Evolutionary conservation across 345 rosid species (phyloP), one percentile per base, ranked within the genome.

Genomic region (Gossypium longicalyx): DNA sequence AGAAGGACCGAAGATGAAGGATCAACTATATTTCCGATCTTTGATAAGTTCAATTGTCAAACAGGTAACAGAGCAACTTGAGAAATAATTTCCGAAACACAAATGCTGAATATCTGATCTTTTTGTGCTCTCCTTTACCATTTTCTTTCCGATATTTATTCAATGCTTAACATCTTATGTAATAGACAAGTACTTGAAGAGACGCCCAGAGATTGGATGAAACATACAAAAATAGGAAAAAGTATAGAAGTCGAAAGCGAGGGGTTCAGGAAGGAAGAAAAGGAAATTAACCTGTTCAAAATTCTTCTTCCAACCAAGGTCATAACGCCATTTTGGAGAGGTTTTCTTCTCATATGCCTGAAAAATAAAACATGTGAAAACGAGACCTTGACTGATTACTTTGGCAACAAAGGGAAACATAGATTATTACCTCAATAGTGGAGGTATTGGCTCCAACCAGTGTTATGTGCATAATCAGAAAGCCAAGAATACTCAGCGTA

Each of bases 291-390:
- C 97, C 93, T 92, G 95, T 79, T 90, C 90, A 80, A 87, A 87
- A 77, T 92, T 92, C 69, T 77, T 80, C 85, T 78, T 92, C 70
- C 97, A 82, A 77, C 97, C 95, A 75, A 89, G 89, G 81, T 92
- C 87, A 73, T 86, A 90, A n/a, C 81, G 88, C 95, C 93, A 90
- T 65, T 87, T 89, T 38, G 86, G 86, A 53, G 84, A 43, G 68
- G 83, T 79, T 79, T 85, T 85, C 83, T 86, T 92, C 83, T 92
- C 97, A 80, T 89, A 92, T 44, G 95, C 95, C 97, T 92, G 80
- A 68, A 48, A 34, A 64, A 74, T 29, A 20, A 19, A 20, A 78
- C 74, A 65, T 44, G 34, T 68, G 73, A 67, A 67, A 52, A 38
- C 17, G 4, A 2, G 25, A 53, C 9, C 48, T 29, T 52, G 6